Evolutionary conservation across 768 basidiomycete species (phyloP).

Genomic region (Boletellus emodensis): DNA sequence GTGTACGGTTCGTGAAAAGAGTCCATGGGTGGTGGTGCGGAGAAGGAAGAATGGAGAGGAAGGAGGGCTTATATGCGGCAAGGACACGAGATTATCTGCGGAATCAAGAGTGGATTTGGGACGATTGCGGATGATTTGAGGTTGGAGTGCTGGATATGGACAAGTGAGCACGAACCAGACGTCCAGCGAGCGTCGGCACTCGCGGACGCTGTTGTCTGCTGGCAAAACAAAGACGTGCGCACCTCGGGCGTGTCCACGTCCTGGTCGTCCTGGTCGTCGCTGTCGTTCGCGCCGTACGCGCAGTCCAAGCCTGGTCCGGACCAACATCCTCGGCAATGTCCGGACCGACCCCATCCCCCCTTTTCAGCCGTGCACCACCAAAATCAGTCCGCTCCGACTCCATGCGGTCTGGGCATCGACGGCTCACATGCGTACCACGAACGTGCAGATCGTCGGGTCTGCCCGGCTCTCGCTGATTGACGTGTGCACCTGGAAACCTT

Average conservation of each 20-base stretch:
- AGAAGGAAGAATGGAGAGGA: background rate
- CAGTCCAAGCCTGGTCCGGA: background rate
- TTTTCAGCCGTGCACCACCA: conserved; percentile 8
- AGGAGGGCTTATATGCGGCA: conserved; percentile 18
- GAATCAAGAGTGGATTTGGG: conserved; percentile 26
- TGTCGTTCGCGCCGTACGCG: background rate
- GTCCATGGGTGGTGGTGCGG: conserved; percentile 45
- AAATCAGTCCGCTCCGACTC: conserved; percentile 4
- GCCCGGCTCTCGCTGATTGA: conserved; percentile 1
- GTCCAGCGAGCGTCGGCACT: background rate
- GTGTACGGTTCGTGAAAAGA: conserved; percentile 72
- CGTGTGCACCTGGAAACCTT: background rate
- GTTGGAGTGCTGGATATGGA: conserved; percentile 26
- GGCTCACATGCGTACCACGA: background rate
- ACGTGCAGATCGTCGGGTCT: conserved; percentile 15
- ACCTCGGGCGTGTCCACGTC: background rate
- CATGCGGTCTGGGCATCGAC: background rate
- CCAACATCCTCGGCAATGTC: conserved; percentile 9
- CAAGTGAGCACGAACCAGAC: background rate
- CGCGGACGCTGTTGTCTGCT: background rate
- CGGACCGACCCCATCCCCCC: conserved; percentile 20
- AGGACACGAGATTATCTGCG: conserved; percentile 25
- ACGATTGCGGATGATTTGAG: conserved; percentile 17
- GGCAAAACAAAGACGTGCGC: background rate
- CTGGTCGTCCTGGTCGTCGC: no score